phyloP scores from a whole-genome alignment of 1,139 yeast genomes.

The Magnusiomyces suaveolens region DNA sequence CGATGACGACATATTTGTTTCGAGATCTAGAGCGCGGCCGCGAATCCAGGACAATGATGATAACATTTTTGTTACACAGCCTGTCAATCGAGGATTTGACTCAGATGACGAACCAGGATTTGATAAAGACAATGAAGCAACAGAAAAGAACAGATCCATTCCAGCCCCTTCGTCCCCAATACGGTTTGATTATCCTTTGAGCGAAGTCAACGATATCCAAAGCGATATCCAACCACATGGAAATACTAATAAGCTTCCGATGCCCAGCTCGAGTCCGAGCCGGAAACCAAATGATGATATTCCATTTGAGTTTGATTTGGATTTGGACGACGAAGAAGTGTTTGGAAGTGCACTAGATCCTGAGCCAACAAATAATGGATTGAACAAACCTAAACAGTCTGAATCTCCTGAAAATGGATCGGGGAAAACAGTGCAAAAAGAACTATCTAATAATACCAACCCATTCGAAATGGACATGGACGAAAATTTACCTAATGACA shows the following conservation, averaged over 20 bases:
- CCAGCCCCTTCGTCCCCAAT: not conserved
- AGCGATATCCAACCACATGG: not conserved
- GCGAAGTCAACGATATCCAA: not conserved
- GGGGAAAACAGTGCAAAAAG: no score
- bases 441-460: no score
- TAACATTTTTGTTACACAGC: not conserved
- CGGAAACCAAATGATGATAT: not conserved
- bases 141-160: not conserved
- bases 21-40: not conserved
- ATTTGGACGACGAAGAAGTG: not conserved
- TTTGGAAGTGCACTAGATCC: no score
- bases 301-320: not conserved
- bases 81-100: not conserved
- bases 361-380: no score
- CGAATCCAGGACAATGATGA: not conserved
- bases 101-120: not conserved
- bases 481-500: no score
- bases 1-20: not conserved
- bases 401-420: no score
- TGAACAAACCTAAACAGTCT: no score
- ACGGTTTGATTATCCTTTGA: not conserved
- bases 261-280: not conserved
- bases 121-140: not conserved
- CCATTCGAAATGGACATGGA: no score
- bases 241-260: not conserved